Evolutionary conservation across 441 rosid species (phyloP).

Genomic region (Mallotus japonicus): DNA sequence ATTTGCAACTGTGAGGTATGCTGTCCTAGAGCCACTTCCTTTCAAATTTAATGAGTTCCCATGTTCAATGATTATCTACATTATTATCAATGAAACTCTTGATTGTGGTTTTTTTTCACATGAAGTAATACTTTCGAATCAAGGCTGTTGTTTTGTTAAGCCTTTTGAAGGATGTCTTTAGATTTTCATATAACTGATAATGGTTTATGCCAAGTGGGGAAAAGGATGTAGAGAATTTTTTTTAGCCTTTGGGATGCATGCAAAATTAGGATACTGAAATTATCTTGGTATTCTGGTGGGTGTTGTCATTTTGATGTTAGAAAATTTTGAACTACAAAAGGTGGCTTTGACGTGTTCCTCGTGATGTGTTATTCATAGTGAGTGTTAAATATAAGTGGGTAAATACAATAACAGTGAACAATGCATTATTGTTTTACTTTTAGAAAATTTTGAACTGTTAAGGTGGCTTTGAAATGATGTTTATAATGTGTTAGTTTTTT

Average conservation of each 20-base stretch:
- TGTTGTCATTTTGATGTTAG: too few relatives aligned
- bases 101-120: background rate
- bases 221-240: background rate
- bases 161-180: background rate
- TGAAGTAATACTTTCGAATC: background rate
- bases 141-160: background rate
- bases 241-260: background rate
- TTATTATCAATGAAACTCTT: too few relatives aligned
- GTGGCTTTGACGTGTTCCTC: too few relatives aligned
- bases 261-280: background rate
- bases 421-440: too few relatives aligned
- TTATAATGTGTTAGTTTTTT: background rate
- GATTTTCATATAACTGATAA: background rate
- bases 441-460: too few relatives aligned
- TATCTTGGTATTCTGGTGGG: background rate
- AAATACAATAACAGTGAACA: too few relatives aligned
- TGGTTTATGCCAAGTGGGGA: background rate
- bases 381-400: too few relatives aligned
- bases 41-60: background rate
- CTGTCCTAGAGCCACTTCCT: background rate
- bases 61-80: background rate
- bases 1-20: background rate
- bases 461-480: background rate
- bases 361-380: too few relatives aligned
- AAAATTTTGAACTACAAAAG: background rate